Base-by-base conservation (phyloP, 2,329 filamentous ascomycete genomes). In the Botrytis byssoidea region DNA sequence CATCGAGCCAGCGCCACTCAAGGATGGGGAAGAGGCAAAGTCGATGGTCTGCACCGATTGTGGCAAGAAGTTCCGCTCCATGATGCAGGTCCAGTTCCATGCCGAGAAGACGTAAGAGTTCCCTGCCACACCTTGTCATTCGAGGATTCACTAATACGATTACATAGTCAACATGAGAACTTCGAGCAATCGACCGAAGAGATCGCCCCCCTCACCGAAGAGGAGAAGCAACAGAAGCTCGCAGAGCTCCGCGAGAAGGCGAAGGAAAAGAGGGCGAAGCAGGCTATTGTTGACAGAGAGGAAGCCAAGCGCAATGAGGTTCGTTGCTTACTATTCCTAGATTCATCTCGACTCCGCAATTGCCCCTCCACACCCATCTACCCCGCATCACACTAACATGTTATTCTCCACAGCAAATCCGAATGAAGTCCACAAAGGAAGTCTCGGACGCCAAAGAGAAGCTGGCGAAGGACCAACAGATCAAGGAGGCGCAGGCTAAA, bases 1-100 rank as follows among this genome's bases (percentile, higher is more conserved):
- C 65, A 85, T 87, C 48, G 86, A 92, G 78, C 88, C 89, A 18
- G 88, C 90, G 8, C 87, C 89, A n/a, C 85, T 95, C 4, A 86
- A 92, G 78, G 88, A 89, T 2, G 93, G 92, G 74, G 89, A 91
- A 79, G 85, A 89, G 73, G 93, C 94, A 73, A 89, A 90, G 80
- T 97, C 94, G 67, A 89, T 98, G 72, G 88, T 97, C 69, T 99
- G 96, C 87, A 96, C 97, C 77, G 95, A 98, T 73, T 99, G 96
- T 81, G 92, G 92, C 81, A 98, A 97, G 87, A 92, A 90, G 81
- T 97, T 99, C 83, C 88, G 93, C 77, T 93, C 90, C 79, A 89
- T 92, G 77, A 90, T 90, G 40, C 89, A 95, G 77, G 96, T 95
- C 16, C 92, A 95, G 79, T 97, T 94, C 82, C 96, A 99, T 82